phyloP scores from a whole-genome alignment of 306 rosid genomes.

The Trifolium dubium region DNA sequence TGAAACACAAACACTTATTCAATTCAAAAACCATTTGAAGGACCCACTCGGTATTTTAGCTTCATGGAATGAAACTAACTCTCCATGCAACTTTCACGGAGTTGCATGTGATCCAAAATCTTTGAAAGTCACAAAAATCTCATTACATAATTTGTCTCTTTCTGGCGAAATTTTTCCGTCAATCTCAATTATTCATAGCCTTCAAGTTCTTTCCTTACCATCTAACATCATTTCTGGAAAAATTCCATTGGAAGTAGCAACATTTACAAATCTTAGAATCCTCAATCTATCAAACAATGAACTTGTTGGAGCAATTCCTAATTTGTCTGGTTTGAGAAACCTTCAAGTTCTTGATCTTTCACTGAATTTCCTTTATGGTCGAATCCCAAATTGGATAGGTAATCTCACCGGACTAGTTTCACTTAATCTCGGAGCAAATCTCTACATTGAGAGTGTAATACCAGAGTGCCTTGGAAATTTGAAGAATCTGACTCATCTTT shows the following conservation, averaged over 20 bases:
- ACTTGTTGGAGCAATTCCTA: conserved; percentile 67
- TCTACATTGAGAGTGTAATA: conserved; percentile 52
- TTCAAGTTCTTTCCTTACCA: conserved; percentile 62
- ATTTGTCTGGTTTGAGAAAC: conserved; percentile 65
- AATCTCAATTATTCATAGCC: conserved; percentile 56
- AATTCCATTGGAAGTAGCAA: conserved; percentile 61
- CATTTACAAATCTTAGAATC: conserved; percentile 58
- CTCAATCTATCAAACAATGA: conserved; percentile 67
- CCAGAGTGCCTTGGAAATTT: conserved; percentile 69
- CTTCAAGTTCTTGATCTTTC: conserved; percentile 77
- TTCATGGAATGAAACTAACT: conserved; percentile 65
- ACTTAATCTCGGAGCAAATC: conserved; percentile 73
- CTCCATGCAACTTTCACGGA: conserved; percentile 74
- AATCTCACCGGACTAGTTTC: conserved; percentile 55
- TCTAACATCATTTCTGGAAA: conserved; percentile 64
- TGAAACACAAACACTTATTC: conserved; percentile 65
- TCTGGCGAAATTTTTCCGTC: conserved; percentile 74
- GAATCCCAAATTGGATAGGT: conserved; percentile 79
- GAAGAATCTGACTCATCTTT: conserved; percentile 79
- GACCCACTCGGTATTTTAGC: conserved; percentile 62
- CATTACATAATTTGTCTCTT: conserved; percentile 64
- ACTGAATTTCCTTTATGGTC: conserved; percentile 59
- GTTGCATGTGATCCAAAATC: conserved; percentile 60
- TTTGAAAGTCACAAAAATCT: conserved; percentile 61
- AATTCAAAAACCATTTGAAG: conserved; percentile 68